These are phyloP conservation scores for Ophiostoma sp. DNA, from an alignment of 2,329 filamentous ascomycete species.

Conservation along the genomic window DNA sequence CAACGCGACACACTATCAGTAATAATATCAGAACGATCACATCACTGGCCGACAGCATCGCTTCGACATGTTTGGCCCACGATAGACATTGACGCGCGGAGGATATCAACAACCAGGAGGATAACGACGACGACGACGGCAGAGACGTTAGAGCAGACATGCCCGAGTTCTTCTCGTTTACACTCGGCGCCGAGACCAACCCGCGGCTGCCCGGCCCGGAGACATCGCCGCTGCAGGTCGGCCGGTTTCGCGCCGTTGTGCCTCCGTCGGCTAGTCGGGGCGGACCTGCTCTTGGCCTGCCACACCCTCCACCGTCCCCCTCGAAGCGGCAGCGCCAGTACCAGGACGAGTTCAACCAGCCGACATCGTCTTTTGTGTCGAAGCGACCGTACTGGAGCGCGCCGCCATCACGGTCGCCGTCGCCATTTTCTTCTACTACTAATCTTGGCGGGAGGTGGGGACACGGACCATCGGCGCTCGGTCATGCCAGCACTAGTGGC, in stretches of 20 bases:
- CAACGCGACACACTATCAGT: not conserved
- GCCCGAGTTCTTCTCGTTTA: conserved; percentile 63
- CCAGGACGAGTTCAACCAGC: conserved; percentile 12
- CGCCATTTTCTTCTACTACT: conserved; percentile 14
- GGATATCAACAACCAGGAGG: not conserved
- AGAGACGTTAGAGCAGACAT: conserved; percentile 35
- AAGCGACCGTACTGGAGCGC: conserved; percentile 18
- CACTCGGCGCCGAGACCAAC: conserved; percentile 57
- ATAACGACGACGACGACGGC: not conserved
- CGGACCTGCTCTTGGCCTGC: no score
- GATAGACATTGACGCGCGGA: conserved; percentile 3
- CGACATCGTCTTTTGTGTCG: conserved; percentile 9
- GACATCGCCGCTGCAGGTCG: conserved; percentile 56
- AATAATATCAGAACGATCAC: not conserved
- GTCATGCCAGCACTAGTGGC: not conserved
- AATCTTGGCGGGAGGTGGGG: not conserved
- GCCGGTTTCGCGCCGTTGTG: conserved; percentile 57
- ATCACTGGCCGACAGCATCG: not conserved
- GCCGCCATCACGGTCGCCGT: conserved; percentile 19
- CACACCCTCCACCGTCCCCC: not conserved
- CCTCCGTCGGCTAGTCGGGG: conserved; percentile 19
- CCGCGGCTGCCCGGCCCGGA: conserved; percentile 42
- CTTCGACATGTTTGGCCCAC: not conserved
- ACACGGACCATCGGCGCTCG: not conserved
- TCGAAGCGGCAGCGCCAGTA: not conserved